A percentile compares a stretch with the other conserved stretches of the same genome.
These are phyloP conservation scores for Mucor lusitanicus DNA, from an alignment of 371 early-diverging fungal species.

Conservation along the genomic window DNA sequence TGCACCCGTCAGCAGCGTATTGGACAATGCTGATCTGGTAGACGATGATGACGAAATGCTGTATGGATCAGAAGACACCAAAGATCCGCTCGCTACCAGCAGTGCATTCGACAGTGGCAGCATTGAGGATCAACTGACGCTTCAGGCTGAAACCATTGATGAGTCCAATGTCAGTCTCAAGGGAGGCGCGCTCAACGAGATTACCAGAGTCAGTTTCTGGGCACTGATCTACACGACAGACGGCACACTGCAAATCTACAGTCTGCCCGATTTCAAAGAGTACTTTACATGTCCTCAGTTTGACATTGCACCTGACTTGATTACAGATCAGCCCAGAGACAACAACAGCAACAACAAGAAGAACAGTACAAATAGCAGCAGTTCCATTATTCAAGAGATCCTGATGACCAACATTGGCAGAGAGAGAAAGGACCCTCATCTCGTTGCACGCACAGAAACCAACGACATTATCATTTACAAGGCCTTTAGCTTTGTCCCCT, in stretches of 20 bases:
- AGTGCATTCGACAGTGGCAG: neutral
- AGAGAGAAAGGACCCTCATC: conserved; percentile 61
- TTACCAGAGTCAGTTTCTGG: conserved; percentile 39
- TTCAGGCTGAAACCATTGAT: conserved; percentile 29
- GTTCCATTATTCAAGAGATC: conserved; percentile 67
- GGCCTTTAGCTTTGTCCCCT: conserved; percentile 56
- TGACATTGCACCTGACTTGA: conserved; percentile 59
- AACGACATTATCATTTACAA: conserved; percentile 80
- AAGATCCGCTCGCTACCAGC: neutral
- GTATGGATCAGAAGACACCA: conserved; percentile 10
- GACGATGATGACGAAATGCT: conserved; percentile 42
- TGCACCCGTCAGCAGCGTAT: neutral
- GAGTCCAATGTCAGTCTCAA: conserved; percentile 46
- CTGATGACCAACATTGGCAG: conserved; percentile 68
- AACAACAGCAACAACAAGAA: neutral
- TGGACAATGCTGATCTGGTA: neutral
- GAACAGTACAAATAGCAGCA: neutral
- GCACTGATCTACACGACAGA: conserved; percentile 38
- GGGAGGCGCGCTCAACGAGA: conserved; percentile 23
- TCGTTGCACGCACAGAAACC: conserved; percentile 67
- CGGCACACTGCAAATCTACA: conserved; percentile 53
- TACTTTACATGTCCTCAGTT: conserved; percentile 70
- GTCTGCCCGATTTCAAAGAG: conserved; percentile 72
- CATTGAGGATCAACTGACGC: neutral
- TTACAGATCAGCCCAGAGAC: conserved; percentile 52